Conservation (phyloP, 73 alveolate genomes). For the Paramecium sonneborni region DNA sequence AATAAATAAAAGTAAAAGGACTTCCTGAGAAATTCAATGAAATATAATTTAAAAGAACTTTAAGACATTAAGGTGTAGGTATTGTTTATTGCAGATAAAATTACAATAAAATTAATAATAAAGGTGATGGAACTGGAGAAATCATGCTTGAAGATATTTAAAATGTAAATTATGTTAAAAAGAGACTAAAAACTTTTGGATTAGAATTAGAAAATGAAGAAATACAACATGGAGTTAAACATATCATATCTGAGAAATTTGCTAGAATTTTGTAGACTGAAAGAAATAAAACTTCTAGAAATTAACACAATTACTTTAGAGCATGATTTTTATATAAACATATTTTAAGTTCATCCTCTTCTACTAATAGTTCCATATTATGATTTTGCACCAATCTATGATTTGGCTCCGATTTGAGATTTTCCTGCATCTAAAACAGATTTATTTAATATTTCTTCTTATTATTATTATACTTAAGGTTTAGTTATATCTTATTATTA, state of each 20-base stretch:
- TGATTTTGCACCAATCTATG: background rate
- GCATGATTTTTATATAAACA: background rate
- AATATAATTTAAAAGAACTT: background rate
- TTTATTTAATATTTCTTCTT: background rate
- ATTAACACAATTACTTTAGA: constrained; percentile 38
- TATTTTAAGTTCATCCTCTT: background rate
- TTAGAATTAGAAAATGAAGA: background rate
- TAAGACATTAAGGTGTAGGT: constrained; percentile 10
- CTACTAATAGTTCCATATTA: constrained; percentile 17
- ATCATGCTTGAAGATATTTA: background rate
- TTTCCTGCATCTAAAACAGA: background rate
- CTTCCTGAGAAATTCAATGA: background rate
- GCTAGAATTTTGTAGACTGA: constrained; percentile 34
- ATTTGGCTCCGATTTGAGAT: background rate
- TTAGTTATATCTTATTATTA: background rate
- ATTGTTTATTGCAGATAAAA: constrained; percentile 16
- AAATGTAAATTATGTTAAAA: background rate
- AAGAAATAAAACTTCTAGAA: background rate
- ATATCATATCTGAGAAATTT: constrained; percentile 19
- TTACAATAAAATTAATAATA: constrained; percentile 8
- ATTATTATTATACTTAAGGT: background rate
- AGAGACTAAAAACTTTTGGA: background rate
- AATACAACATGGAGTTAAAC: constrained; percentile 8
- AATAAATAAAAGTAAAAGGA: constrained; percentile 4
- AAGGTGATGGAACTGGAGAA: constrained; percentile 25